Conservation (phyloP, 345 rosid species). For the Anastatica hierochuntica region DNA sequence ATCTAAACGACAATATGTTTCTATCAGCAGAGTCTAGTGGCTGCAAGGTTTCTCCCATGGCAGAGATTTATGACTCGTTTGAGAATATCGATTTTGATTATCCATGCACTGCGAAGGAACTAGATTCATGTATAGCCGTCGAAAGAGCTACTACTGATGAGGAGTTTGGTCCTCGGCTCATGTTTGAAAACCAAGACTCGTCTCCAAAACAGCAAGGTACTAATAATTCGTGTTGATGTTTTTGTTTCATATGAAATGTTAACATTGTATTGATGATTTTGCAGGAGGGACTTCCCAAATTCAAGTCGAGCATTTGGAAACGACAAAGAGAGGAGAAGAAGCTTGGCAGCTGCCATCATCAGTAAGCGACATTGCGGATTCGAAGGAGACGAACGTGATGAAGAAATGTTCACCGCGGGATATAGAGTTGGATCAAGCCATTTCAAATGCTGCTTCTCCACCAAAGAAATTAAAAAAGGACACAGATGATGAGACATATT, state of each 20-base stretch:
- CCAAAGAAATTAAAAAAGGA: slow-evolving; percentile 3
- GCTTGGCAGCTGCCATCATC: too few species aligned
- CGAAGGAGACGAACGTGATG: slow-evolving; percentile 19
- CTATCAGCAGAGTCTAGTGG: slow-evolving; percentile 10
- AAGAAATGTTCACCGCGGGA: slow-evolving; percentile 14
- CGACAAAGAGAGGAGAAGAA: too few species aligned
- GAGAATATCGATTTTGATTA: too few species aligned
- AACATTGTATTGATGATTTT: slow-evolving; percentile 21
- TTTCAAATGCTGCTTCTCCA: not conserved
- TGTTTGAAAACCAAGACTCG: slow-evolving; percentile 24
- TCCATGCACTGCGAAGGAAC: not conserved
- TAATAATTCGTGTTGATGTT: too few species aligned
- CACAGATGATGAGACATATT: too few species aligned
- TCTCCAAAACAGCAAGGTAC: slow-evolving; percentile 36
- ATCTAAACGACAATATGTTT: slow-evolving; percentile 7
- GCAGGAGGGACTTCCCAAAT: slow-evolving; percentile 27
- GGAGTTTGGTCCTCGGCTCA: not conserved
- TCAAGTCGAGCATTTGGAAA: not conserved
- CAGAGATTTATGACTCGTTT: slow-evolving; percentile 17
- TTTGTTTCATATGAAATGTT: too few species aligned
- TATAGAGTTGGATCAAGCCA: too few species aligned
- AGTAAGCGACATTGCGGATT: not conserved
- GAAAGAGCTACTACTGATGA: not conserved
- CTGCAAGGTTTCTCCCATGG: slow-evolving; percentile 16
- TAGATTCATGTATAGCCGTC: not conserved